Base-by-base conservation (phyloP, 2,329 filamentous ascomycete genomes). In the Pseudogymnoascus sp. region DNA sequence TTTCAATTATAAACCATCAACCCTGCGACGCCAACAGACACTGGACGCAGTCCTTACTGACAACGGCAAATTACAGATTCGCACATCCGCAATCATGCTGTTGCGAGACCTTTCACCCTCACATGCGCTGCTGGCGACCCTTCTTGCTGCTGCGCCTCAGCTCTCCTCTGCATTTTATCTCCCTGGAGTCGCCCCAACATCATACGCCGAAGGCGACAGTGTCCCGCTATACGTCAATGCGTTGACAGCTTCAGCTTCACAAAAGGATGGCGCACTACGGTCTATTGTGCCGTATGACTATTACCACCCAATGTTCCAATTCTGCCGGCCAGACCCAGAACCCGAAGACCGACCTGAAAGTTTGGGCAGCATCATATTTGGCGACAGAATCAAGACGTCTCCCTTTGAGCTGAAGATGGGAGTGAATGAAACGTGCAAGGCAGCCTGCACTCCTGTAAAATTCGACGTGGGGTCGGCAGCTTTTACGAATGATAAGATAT, bases 251-350 rank as follows among this genome's bases (percentile, higher is more conserved):
- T 86, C 93, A 53, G 87, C 91, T 53, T 89, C 89, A 44, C 82
- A 85, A 65, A 82, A 85, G 67, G 91, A 96, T 76, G 84, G 89
- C 25, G 88, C 91, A 70, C 82, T 97, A 42, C 91, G 92, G 74
- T 96, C 93, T n/a, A 89, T 96, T 62, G 88, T 97, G 71, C 90
- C 93, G 4, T 99, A 90, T 81, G 93, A 97, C 77, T 97, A 99
- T 81, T 99, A 99, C 75, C 87, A 95, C 70, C 84, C 87, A 5
- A 84, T 84, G 3, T 96, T 99, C 77, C 87, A 90, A 73, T 96
- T 97, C 80, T 99, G 95, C 77, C 79, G 84, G 69, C 95, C 93
- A 1, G 79, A 89, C 63, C 87, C 82, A 65, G 91, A 91, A 1
- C 87, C 92, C 7, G 76, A 93, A 74, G 84, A 89, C 78, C 86